A percentile compares a stretch with the other conserved stretches of the same genome.
These are phyloP conservation scores for Nitzschia sp. DNA, from an alignment of 108 stramenopile genomes.

Conservation along the genomic window DNA sequence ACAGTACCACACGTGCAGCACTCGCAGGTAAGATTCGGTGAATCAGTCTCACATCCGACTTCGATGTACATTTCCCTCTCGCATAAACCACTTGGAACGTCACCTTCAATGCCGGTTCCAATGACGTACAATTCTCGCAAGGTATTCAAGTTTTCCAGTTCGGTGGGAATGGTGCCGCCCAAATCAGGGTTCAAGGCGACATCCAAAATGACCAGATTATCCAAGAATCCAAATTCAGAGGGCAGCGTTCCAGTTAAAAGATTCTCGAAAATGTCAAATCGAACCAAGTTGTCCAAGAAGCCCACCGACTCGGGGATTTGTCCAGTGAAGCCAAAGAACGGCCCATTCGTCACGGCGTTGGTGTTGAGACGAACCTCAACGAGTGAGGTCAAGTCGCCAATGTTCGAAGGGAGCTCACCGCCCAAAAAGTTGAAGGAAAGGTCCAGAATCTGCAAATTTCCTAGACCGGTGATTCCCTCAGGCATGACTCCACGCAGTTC, in stretches of 20 bases:
- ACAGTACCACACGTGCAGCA: constrained; percentile 31
- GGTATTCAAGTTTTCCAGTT: constrained; percentile 20
- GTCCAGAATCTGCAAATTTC: constrained; percentile 15
- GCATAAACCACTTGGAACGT: constrained; percentile 30
- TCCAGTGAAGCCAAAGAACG: constrained; percentile 36
- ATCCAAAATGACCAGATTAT: constrained; percentile 7
- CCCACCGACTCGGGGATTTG: constrained; percentile 35
- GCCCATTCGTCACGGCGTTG: constrained; percentile 29
- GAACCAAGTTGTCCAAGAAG: constrained; percentile 18
- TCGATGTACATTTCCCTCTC: background rate
- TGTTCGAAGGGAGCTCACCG: constrained; percentile 21
- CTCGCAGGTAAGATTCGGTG: constrained; percentile 1
- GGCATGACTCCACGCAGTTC: constrained; percentile 51
- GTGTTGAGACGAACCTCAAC: constrained; percentile 54
- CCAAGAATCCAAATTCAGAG: constrained; percentile 5
- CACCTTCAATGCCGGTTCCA: constrained; percentile 38
- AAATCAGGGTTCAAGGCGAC: constrained; percentile 30
- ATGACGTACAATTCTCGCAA: constrained; percentile 32
- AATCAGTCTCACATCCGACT: constrained; percentile 6
- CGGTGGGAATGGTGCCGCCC: constrained; percentile 31
- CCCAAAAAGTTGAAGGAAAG: constrained; percentile 26
- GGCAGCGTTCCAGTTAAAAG: constrained; percentile 26
- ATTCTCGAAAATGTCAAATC: constrained; percentile 21
- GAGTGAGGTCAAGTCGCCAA: constrained; percentile 35
- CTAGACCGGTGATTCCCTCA: background rate